phyloP scores from a whole-genome alignment of 148 eudicot genomes.

The Rheum nobile region DNA sequence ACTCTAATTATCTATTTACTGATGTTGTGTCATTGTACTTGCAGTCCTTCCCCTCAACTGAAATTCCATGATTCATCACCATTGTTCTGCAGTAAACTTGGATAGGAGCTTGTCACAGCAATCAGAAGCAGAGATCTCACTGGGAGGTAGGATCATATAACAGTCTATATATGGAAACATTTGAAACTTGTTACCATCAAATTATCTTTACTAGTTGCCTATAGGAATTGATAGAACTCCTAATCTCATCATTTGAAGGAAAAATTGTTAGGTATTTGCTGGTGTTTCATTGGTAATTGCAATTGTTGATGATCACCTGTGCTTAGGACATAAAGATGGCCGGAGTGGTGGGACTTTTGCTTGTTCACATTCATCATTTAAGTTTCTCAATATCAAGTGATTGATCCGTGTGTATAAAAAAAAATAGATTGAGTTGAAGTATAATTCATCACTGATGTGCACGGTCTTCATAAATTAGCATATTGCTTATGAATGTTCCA shows the following conservation, averaged over 20 bases:
- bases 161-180: not conserved
- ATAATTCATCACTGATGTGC: not conserved
- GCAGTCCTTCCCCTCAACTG: not conserved
- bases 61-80: not conserved
- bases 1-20: too few species aligned
- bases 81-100: conserved; percentile 2
- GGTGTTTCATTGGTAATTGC: not conserved
- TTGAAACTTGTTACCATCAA: not conserved
- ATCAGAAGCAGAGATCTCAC: not conserved
- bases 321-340: not conserved
- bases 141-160: not conserved
- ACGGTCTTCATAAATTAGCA: not conserved
- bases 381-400: not conserved
- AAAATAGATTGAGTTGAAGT: not conserved
- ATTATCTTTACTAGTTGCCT: not conserved
- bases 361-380: not conserved
- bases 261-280: not conserved
- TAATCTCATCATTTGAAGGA: not conserved
- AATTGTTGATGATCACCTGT: not conserved
- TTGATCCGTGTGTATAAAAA: not conserved
- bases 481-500: too few species aligned
- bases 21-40: not conserved
- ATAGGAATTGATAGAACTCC: not conserved
- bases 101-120: not conserved
- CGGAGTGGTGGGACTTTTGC: not conserved